Conservation (phyloP, 2,329 filamentous ascomycete genomes). For the Calonectria henricotiae region DNA sequence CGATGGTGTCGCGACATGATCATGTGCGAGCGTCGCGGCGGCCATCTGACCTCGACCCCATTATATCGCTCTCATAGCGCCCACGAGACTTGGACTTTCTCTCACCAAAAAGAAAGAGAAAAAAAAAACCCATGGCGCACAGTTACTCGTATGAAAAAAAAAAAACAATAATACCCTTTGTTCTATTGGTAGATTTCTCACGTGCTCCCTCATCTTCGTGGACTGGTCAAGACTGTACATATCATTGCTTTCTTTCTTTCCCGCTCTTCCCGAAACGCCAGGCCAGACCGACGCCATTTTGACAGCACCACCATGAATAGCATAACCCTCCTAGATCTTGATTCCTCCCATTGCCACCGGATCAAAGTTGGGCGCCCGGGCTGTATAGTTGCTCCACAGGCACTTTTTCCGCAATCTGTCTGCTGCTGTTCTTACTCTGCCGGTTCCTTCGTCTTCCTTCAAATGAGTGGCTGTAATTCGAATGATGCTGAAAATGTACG, state of each 20-base stretch:
- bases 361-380: constrained; percentile 11
- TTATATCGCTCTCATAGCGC: constrained; percentile 29
- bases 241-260: constrained; percentile 54
- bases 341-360: constrained; percentile 13
- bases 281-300: constrained; percentile 52
- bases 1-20: constrained; percentile 40
- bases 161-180: constrained; percentile 25
- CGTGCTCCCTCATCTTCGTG: constrained; percentile 47
- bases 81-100: constrained; percentile 44
- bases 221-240: constrained; percentile 52
- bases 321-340: constrained; percentile 25
- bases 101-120: constrained; percentile 14
- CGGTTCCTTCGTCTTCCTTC: constrained; percentile 32
- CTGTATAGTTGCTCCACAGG: neutral
- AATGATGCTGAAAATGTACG: constrained; percentile 48
- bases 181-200: constrained; percentile 48
- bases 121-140: neutral
- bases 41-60: constrained; percentile 45
- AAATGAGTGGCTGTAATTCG: constrained; percentile 49
- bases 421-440: constrained; percentile 21
- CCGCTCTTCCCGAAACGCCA: constrained; percentile 56
- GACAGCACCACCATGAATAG: constrained; percentile 45
- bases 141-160: constrained; percentile 21
- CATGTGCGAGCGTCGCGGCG: constrained; percentile 44
- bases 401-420: constrained; percentile 9